phyloP scores from a whole-genome alignment of 768 basidiomycete genomes.

The Boletus edulis region DNA sequence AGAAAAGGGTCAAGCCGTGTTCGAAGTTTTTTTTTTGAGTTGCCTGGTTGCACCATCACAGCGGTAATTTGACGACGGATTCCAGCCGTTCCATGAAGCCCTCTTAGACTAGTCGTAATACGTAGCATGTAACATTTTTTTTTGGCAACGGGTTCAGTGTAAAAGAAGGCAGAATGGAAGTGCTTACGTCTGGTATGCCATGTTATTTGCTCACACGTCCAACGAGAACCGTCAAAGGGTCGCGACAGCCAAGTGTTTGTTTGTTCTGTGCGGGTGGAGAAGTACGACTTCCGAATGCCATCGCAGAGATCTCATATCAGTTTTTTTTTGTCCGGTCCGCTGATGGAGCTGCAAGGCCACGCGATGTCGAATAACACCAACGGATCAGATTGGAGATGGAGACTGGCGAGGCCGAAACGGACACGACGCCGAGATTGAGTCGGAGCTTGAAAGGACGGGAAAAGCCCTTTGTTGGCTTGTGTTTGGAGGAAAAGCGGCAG shows the following conservation, averaged over 20 bases:
- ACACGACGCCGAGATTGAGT: not conserved
- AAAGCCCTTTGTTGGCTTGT: constrained; percentile 27
- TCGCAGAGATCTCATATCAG: not conserved
- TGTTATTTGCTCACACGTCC: not conserved
- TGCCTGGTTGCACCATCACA: not conserved
- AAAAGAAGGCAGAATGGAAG: not conserved
- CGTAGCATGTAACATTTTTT: not conserved
- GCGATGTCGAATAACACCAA: too few species aligned
- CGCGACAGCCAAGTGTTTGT: too few species aligned
- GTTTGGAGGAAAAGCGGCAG: constrained; percentile 23
- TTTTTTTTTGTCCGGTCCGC: not conserved
- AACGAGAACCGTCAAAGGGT: not conserved
- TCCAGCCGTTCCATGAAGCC: too few species aligned
- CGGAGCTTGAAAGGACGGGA: constrained; percentile 22
- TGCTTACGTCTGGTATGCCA: not conserved
- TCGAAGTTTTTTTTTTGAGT: too few species aligned
- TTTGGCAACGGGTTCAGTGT: not conserved
- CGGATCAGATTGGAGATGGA: too few species aligned
- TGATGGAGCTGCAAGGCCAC: not conserved
- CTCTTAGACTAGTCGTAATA: not conserved
- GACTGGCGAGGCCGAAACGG: too few species aligned
- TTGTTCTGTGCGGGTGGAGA: too few species aligned
- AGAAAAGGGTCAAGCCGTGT: not conserved
- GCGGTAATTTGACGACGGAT: too few species aligned
- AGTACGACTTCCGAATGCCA: too few species aligned